Evolutionary conservation across 768 basidiomycete genomes (phyloP).

Genomic region (Lentinula sp.): DNA sequence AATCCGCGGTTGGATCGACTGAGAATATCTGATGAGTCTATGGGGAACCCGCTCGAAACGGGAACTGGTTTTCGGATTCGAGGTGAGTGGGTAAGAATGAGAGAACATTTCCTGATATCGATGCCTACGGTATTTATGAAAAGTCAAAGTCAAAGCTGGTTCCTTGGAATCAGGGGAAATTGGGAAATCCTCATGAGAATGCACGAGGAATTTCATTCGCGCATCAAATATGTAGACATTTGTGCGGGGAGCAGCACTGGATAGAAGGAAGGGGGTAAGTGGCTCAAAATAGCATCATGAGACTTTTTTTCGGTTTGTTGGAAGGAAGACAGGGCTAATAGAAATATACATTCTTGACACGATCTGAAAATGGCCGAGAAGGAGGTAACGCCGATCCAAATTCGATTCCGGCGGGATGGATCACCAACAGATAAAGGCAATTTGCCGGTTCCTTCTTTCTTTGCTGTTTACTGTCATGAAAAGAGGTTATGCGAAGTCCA

Average conservation of each 20-base stretch:
- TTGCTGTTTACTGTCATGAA: not conserved
- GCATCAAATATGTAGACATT: not conserved
- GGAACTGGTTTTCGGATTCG: not conserved
- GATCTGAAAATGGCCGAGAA: constrained; percentile 6
- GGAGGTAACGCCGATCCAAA: constrained; percentile 5
- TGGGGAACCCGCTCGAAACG: not conserved
- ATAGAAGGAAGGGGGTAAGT: not conserved
- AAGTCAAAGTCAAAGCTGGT: not conserved
- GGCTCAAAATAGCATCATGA: constrained; percentile 4
- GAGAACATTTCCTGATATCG: not conserved
- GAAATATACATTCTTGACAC: constrained; percentile 2
- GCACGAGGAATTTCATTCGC: not conserved
- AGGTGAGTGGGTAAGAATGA: not conserved
- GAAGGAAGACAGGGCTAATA: not conserved
- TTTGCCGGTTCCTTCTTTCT: not conserved
- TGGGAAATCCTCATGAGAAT: not conserved
- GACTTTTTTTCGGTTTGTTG: not conserved
- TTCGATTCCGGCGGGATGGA: constrained; percentile 6
- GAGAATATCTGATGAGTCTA: not conserved
- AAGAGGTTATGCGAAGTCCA: not conserved
- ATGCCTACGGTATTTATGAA: too few species aligned
- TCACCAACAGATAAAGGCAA: not conserved
- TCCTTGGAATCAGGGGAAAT: not conserved
- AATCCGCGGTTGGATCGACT: not conserved
- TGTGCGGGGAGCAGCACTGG: not conserved